Percentiles rank a stretch among this genome's conserved stretches.
phyloP scores from a whole-genome alignment of 805 yeast species.

The Ogataea pilisensis region DNA sequence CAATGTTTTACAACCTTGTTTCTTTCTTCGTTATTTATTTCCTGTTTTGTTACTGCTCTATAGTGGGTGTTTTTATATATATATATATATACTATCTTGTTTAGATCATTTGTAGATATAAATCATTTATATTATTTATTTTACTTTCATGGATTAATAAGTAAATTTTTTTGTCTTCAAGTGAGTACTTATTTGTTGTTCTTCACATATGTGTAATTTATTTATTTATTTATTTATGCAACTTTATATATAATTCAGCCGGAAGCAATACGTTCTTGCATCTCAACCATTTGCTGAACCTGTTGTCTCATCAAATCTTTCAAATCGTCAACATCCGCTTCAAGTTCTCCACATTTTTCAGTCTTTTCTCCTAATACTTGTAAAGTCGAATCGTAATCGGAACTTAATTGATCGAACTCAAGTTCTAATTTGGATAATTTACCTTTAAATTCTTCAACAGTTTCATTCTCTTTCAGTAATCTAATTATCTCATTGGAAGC shows the following conservation, averaged over 20 bases:
- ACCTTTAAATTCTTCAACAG: constrained; percentile 31
- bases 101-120: neutral
- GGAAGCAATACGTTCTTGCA: constrained; percentile 37
- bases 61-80: too few relatives aligned
- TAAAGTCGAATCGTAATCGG: constrained; percentile 44
- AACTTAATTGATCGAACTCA: constrained; percentile 15
- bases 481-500: constrained; percentile 66
- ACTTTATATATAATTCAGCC: neutral
- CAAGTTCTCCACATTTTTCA: constrained; percentile 78
- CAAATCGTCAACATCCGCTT: constrained; percentile 84
- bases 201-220: neutral
- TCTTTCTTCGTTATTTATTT: too few relatives aligned
- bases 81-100: too few relatives aligned
- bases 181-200: too few relatives aligned
- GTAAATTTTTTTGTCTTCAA: neutral
- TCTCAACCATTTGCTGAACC: constrained; percentile 77
- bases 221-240: neutral
- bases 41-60: too few relatives aligned
- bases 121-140: too few relatives aligned
- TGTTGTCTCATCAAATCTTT: constrained; percentile 81
- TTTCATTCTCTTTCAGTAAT: constrained; percentile 52
- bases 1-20: too few relatives aligned
- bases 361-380: constrained; percentile 81
- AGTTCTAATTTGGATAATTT: constrained; percentile 20
- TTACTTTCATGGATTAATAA: too few relatives aligned